Evolutionary conservation across 257 asterid species (phyloP).

Genomic region (Ophiorrhiza pumila): DNA sequence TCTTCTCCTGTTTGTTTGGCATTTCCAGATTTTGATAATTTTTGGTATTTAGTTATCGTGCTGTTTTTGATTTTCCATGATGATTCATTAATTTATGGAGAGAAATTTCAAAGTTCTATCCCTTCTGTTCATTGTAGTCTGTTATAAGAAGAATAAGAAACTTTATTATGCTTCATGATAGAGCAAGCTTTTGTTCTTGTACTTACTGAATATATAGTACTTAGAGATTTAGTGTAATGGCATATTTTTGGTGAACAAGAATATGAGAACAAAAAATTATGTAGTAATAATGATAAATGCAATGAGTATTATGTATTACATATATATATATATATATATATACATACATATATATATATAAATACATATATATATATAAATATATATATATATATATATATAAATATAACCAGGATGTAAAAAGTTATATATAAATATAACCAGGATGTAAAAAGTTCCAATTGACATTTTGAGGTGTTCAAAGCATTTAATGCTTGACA

Average conservation of each 20-base stretch:
- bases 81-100: constrained; percentile 1
- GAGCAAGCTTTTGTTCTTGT: neutral
- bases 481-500: neutral
- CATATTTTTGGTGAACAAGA: neutral
- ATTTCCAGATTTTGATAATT: neutral
- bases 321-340: too few species aligned
- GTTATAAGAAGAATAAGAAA: neutral
- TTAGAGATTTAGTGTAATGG: neutral
- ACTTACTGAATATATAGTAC: neutral
- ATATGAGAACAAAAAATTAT: neutral
- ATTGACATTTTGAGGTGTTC: neutral
- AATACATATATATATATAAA: too few species aligned
- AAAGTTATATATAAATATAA: too few species aligned
- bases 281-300: neutral
- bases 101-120: neutral
- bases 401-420: too few species aligned
- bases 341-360: too few species aligned
- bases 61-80: neutral
- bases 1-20: neutral
- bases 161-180: neutral
- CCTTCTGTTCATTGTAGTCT: neutral
- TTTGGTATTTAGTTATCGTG: neutral
- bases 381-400: too few species aligned
- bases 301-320: neutral
- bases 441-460: neutral